Evolutionary conservation across 2,329 filamentous ascomycete genomes (phyloP).

Genomic region (Emmonsiellopsis sp.): DNA sequence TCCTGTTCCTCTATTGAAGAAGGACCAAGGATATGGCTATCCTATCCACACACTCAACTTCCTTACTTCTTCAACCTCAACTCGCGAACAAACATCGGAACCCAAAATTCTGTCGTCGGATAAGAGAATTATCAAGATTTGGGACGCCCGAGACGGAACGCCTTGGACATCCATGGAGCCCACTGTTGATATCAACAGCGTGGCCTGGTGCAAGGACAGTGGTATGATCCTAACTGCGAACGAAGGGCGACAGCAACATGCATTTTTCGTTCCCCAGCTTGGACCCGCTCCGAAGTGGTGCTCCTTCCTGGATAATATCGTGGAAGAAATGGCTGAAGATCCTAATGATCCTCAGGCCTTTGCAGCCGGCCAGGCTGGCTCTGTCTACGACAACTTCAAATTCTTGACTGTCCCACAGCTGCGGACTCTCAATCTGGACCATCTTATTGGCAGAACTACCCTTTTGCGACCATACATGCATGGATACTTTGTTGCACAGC

Average conservation of each 20-base stretch:
- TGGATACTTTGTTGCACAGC: slow-evolving; percentile 93
- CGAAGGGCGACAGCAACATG: slow-evolving; percentile 88
- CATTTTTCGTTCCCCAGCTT: slow-evolving; percentile 89
- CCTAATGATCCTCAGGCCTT: slow-evolving; percentile 53
- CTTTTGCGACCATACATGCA: slow-evolving; percentile 96
- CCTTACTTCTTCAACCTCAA: slow-evolving; percentile 55
- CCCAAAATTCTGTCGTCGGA: slow-evolving; percentile 83
- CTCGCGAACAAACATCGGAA: slow-evolving; percentile 58
- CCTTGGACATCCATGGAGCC: slow-evolving; percentile 97
- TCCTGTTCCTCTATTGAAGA: slow-evolving; percentile 73
- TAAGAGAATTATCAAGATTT: slow-evolving; percentile 94
- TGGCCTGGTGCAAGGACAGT: slow-evolving; percentile 83
- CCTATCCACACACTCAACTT: slow-evolving; percentile 76
- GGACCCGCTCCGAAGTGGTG: slow-evolving; percentile 94
- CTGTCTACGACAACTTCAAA: slow-evolving; percentile 98
- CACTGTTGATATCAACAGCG: slow-evolving; percentile 85
- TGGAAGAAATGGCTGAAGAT: slow-evolving; percentile 95
- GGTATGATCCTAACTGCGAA: slow-evolving; percentile 97
- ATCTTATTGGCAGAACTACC: slow-evolving; percentile 83
- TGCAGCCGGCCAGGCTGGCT: slow-evolving; percentile 42
- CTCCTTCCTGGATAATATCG: slow-evolving; percentile 90
- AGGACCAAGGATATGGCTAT: slow-evolving; percentile 93
- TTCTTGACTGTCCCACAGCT: slow-evolving; percentile 87
- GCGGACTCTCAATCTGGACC: slow-evolving; percentile 73
- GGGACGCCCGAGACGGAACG: slow-evolving; percentile 72